Base-by-base conservation (phyloP, 441 rosid genomes). In the Populus hybrid region DNA sequence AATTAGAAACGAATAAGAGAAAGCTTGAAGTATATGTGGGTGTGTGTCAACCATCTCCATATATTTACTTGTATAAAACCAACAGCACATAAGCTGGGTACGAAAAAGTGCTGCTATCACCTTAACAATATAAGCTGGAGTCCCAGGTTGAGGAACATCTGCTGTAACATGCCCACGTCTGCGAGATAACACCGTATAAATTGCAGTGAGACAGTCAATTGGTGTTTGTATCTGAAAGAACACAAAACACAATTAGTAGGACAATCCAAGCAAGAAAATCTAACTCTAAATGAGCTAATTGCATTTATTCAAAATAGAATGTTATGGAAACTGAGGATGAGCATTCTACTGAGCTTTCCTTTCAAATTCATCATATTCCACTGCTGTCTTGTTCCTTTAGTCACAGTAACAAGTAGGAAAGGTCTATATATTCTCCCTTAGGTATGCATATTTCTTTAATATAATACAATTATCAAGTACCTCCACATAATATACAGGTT, bases 131-230 rank as follows among this genome's bases (percentile, higher is more conserved):
- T 95, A 95, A 75, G 92, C 92, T 2, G 99, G 99, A 26, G 98
- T 95, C 76, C 99, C 97, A 1, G 99, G 98, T 83, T 93, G 99
- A 81, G 99, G 99, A 82, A 95, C 94, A 85, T 95, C 97, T 46
- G 98, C 94, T 35, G 99, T 95, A 72, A 95, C 97, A 78, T 95
- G 99, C 28, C 99, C 99, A 89, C 98, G 97, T 80, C 99, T 94
- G 46, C 98, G 95, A 64, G 99, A 95, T 75, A 95, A 80, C 68
- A 95, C 99, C 0, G 97, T 95, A 83, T 95, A 95, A 79, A 95
- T 92, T 34, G 98, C 98, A 77, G 97, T 88, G 35, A 94, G 97
- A 86, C 99, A 92, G 77, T 95, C 97, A 35, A 95, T 92, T 36
- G 99, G 99, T 53, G 99, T 94, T 91, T 93, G 97, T 80, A 95